phyloP scores from a whole-genome alignment of 2,329 filamentous ascomycete genomes.

The Ophiostoma tasmaniense region DNA sequence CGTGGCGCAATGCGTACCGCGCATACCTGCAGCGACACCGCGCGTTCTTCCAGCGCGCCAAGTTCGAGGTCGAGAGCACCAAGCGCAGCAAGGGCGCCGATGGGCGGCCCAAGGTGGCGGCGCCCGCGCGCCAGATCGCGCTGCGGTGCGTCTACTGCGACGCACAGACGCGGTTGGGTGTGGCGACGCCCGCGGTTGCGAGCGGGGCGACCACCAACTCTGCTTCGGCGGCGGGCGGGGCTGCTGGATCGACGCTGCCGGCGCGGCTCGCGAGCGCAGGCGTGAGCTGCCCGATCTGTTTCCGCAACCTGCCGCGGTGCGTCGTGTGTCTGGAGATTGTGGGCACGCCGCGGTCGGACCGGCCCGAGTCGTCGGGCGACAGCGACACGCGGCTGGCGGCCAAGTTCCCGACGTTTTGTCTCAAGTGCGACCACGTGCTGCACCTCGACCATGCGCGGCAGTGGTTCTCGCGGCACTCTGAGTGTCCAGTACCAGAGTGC shows the following conservation, averaged over 20 bases:
- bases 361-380: conserved; percentile 44
- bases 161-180: conserved; percentile 41
- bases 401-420: conserved; percentile 59
- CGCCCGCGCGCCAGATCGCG: conserved; percentile 60
- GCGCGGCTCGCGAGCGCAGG: conserved; percentile 49
- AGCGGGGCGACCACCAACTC: not conserved
- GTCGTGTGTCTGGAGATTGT: conserved; percentile 60
- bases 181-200: conserved; percentile 5
- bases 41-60: conserved; percentile 64
- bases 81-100: conserved; percentile 47
- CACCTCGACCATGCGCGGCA: conserved; percentile 59
- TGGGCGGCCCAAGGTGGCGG: conserved; percentile 54
- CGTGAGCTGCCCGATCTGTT: conserved; percentile 58
- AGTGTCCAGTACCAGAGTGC: conserved; percentile 62
- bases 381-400: conserved; percentile 40
- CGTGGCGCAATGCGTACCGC: conserved; percentile 65
- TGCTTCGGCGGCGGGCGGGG: not conserved
- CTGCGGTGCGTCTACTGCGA: conserved; percentile 73
- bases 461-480: conserved; percentile 57
- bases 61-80: conserved; percentile 70
- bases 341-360: conserved; percentile 53
- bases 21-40: conserved; percentile 65
- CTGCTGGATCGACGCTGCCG: conserved; percentile 31
- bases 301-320: conserved; percentile 57
- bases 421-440: conserved; percentile 59